Evolutionary conservation across 108 stramenopile genomes (phyloP).

Genomic region (Nitzschia inconspicua): DNA sequence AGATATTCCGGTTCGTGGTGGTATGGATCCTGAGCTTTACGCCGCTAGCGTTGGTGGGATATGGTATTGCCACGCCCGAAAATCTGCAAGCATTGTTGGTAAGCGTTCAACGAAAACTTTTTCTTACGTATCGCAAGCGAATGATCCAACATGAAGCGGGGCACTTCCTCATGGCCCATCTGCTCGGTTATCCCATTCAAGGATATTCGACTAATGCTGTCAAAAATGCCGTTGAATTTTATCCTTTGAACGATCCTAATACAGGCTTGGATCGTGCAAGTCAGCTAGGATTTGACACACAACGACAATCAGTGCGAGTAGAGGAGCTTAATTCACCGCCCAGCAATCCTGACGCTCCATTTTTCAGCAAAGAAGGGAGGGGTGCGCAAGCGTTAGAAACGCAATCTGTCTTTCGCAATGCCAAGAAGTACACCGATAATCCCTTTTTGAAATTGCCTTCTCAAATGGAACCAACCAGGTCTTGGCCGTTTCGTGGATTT

Average conservation of each 20-base stretch:
- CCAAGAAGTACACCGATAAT: constrained; percentile 39
- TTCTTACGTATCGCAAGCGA: constrained; percentile 74
- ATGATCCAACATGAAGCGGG: constrained; percentile 88
- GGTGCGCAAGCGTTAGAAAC: constrained; percentile 40
- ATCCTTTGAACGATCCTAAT: constrained; percentile 65
- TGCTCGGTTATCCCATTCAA: constrained; percentile 71
- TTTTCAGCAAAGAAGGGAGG: constrained; percentile 63
- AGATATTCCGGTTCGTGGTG: constrained; percentile 72
- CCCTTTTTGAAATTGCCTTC: constrained; percentile 51
- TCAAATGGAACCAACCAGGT: constrained; percentile 50
- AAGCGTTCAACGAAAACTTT: constrained; percentile 60
- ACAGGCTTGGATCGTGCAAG: constrained; percentile 53
- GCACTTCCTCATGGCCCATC: constrained; percentile 76
- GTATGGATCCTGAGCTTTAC: constrained; percentile 76
- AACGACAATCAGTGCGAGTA: not conserved
- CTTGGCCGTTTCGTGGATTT: constrained; percentile 83
- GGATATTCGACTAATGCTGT: constrained; percentile 70
- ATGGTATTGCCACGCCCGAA: constrained; percentile 72
- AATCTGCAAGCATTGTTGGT: constrained; percentile 60
- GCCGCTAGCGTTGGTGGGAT: constrained; percentile 74
- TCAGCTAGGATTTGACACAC: constrained; percentile 71
- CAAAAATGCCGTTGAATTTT: constrained; percentile 87
- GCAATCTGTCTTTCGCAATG: constrained; percentile 68
- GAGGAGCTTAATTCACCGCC: not conserved
- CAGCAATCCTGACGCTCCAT: constrained; percentile 43